Percentiles rank a stretch among this genome's conserved stretches.
Conservation (phyloP, 202 grass and related monocot genomes). For the Brachypodium distachyon region DNA sequence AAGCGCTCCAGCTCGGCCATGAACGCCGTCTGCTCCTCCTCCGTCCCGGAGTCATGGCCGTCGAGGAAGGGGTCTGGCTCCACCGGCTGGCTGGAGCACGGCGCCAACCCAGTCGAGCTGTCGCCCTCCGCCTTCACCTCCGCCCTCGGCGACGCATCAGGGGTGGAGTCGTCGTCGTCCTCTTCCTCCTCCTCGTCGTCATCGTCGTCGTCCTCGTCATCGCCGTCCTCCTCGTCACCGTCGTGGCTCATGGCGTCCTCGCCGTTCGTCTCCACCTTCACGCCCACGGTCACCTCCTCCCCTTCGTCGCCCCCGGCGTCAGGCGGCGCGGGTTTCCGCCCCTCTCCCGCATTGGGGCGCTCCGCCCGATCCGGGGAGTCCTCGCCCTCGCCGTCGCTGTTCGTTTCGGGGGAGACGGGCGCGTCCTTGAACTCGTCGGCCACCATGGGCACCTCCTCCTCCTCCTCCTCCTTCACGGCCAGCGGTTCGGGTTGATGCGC, state of each 20-base stretch:
- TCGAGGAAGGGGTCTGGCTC: constrained; percentile 63
- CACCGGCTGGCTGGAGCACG: constrained; percentile 27
- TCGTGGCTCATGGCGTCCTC: constrained; percentile 43
- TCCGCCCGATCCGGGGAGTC: constrained; percentile 24
- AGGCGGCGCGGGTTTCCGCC: background rate
- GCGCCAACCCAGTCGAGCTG: constrained; percentile 8
- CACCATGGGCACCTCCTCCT: background rate
- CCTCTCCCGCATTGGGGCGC: constrained; percentile 18
- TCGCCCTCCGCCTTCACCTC: constrained; percentile 43
- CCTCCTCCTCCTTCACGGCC: constrained; percentile 8
- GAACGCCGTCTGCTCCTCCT: constrained; percentile 83
- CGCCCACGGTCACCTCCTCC: constrained; percentile 22
- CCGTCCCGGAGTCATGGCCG: constrained; percentile 81
- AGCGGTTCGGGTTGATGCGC: background rate
- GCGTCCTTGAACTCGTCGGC: constrained; percentile 14
- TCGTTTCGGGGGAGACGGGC: background rate
- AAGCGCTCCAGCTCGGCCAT: constrained; percentile 91
- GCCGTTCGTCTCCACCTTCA: constrained; percentile 36
- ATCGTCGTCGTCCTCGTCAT: constrained; percentile 3
- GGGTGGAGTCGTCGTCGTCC: constrained; percentile 30
- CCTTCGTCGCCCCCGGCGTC: background rate
- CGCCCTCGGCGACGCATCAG: constrained; percentile 31
- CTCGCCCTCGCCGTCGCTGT: constrained; percentile 28
- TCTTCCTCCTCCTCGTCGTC: constrained; percentile 23
- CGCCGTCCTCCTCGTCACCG: constrained; percentile 25